These are phyloP conservation scores for Trichoderma reesei DNA, from an alignment of 495 filamentous ascomycete species.

Conservation along the genomic window DNA sequence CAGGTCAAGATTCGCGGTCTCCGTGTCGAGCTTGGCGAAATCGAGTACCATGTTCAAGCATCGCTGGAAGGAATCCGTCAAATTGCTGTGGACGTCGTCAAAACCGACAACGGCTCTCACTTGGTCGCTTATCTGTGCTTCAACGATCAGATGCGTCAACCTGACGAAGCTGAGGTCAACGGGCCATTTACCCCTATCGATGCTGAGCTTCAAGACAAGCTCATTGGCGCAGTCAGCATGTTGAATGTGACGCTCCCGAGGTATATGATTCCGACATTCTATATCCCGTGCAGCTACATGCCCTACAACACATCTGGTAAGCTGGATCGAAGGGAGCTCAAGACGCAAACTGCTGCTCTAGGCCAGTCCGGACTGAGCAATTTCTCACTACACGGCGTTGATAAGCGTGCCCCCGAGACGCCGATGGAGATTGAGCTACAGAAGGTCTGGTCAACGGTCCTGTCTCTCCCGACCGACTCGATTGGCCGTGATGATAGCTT, in stretches of 20 bases:
- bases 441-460: constrained; percentile 32
- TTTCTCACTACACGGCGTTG: constrained; percentile 21
- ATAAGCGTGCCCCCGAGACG: constrained; percentile 26
- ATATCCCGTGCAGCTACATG: constrained; percentile 24
- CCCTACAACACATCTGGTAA: constrained; percentile 24
- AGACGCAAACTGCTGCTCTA: constrained; percentile 28
- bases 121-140: constrained; percentile 28
- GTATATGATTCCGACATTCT: constrained; percentile 51
- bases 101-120: constrained; percentile 20
- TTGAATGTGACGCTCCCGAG: constrained; percentile 25
- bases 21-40: constrained; percentile 35
- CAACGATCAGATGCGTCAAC: constrained; percentile 19
- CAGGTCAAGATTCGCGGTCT: constrained; percentile 33
- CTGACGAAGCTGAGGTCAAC: constrained; percentile 20
- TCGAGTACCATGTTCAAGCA: constrained; percentile 15
- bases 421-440: constrained; percentile 34
- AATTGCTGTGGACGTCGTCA: constrained; percentile 13
- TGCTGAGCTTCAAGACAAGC: constrained; percentile 27
- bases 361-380: constrained; percentile 30
- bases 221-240: constrained; percentile 21
- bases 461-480: constrained; percentile 25
- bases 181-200: constrained; percentile 30
- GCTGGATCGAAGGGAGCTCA: constrained; percentile 42
- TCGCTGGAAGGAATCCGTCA: constrained; percentile 14
- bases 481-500: constrained; percentile 35